Percentiles rank a stretch among this genome's conserved stretches.
Evolutionary conservation across 352 stramenopile genomes (phyloP).

Genomic region (Phytopythium boreale): DNA sequence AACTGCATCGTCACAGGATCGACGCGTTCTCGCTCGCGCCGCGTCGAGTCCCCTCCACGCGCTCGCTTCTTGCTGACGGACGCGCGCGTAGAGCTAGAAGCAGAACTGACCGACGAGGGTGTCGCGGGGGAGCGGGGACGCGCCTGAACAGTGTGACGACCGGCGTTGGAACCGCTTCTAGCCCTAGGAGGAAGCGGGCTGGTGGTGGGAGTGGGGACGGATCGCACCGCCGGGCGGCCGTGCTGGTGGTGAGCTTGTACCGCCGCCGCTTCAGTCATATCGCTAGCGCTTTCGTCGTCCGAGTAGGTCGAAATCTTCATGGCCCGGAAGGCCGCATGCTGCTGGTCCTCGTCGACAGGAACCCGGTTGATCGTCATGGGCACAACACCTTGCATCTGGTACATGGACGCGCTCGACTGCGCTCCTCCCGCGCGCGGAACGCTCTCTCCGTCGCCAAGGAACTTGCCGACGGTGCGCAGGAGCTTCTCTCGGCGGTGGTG

Average conservation of each 20-base stretch:
- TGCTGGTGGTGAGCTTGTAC: not conserved
- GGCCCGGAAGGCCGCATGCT: conserved; percentile 33
- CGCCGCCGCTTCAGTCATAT: not conserved
- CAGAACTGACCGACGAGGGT: not conserved
- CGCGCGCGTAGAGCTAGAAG: not conserved
- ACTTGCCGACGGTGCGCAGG: conserved; percentile 58
- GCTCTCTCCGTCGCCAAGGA: conserved; percentile 19
- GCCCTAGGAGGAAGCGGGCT: not conserved
- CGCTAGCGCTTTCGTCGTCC: conserved; percentile 12
- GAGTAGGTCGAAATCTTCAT: conserved; percentile 31
- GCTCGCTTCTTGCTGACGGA: conserved; percentile 42
- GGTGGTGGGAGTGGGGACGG: not conserved
- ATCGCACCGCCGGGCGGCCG: too few relatives aligned
- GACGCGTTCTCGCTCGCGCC: conserved; percentile 13
- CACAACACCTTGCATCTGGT: not conserved
- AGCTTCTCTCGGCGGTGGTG: conserved; percentile 28
- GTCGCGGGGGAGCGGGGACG: conserved; percentile 10
- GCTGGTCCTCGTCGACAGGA: conserved; percentile 15
- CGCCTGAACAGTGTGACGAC: not conserved
- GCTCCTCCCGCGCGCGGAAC: not conserved
- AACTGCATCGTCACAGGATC: conserved; percentile 8
- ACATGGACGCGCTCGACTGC: not conserved
- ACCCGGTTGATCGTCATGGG: conserved; percentile 14
- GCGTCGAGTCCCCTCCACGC: conserved; percentile 18
- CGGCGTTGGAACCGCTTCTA: not conserved